These are phyloP conservation scores for Boletus reticulatus DNA, from an alignment of 768 basidiomycete genomes.

Conservation along the genomic window DNA sequence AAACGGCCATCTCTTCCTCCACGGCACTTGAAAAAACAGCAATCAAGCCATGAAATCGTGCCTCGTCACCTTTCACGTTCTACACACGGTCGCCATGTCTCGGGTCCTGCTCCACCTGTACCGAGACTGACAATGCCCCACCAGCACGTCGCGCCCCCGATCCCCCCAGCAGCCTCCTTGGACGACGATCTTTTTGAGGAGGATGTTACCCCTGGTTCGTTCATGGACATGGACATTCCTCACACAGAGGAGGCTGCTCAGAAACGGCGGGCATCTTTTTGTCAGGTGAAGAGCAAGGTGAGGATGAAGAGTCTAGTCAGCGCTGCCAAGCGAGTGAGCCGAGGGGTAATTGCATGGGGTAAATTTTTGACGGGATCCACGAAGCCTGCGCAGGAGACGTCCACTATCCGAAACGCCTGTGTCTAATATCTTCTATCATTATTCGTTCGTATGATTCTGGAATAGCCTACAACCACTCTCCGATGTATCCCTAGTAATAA, in stretches of 20 bases:
- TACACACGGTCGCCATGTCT: slow-evolving; percentile 2
- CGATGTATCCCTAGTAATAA: slow-evolving; percentile 27
- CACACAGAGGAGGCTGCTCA: background rate
- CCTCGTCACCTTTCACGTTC: background rate
- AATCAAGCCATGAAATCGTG: slow-evolving; percentile 2
- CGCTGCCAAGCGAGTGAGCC: slow-evolving; percentile 27
- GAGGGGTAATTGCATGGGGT: slow-evolving; percentile 29
- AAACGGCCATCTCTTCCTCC: slow-evolving; percentile 24
- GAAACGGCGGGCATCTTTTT: slow-evolving; percentile 14
- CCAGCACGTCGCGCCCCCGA: background rate
- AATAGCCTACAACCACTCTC: background rate
- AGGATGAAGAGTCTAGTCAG: slow-evolving; percentile 20
- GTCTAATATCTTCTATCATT: slow-evolving; percentile 12
- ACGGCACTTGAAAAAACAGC: slow-evolving; percentile 11
- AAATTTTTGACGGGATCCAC: slow-evolving; percentile 23
- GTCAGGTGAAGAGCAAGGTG: slow-evolving; percentile 7
- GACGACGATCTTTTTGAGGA: background rate
- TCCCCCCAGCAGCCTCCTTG: background rate
- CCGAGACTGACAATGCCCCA: background rate
- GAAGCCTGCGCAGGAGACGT: slow-evolving; percentile 1
- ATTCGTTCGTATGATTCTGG: slow-evolving; percentile 7
- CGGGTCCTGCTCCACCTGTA: slow-evolving; percentile 5
- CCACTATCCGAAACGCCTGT: background rate
- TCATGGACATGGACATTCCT: slow-evolving; percentile 35
- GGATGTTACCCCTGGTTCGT: slow-evolving; percentile 18